phyloP scores from a whole-genome alignment of 441 rosid species.

The Aleurites moluccanus region DNA sequence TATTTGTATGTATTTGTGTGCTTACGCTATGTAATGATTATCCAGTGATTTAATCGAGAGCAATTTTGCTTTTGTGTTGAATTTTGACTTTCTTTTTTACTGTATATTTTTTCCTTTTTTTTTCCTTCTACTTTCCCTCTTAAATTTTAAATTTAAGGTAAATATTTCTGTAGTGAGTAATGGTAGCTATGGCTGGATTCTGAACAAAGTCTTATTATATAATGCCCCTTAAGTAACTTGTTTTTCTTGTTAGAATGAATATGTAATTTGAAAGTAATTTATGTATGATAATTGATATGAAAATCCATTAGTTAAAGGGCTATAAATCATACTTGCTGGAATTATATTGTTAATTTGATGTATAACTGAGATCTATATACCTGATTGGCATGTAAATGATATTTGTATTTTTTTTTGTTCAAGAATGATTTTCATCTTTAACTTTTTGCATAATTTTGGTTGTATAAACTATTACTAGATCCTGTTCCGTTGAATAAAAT shows the following conservation, averaged over 20 bases:
- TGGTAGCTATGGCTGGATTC: not conserved
- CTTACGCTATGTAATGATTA: not conserved
- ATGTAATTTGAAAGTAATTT: not conserved
- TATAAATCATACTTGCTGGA: not conserved
- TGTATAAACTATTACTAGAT: constrained; percentile 13
- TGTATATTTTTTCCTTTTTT: not conserved
- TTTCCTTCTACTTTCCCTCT: not conserved
- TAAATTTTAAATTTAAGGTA: not conserved
- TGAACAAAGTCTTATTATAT: not conserved
- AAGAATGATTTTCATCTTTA: not conserved
- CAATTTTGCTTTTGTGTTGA: not conserved
- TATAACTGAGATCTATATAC: not conserved
- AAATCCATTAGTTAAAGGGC: not conserved
- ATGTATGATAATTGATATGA: not conserved
- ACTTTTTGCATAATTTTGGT: not conserved
- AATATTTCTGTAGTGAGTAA: not conserved
- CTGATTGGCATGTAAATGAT: not conserved
- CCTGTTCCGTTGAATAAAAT: constrained; percentile 19
- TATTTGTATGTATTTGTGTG: not conserved
- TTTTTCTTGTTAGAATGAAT: not conserved
- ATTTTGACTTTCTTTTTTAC: not conserved
- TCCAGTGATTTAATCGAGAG: not conserved
- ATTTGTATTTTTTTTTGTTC: not conserved
- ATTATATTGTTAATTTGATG: not conserved
- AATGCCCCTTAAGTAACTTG: not conserved